Evolutionary conservation across 352 stramenopile genomes (phyloP).

Genomic region (Pythium utonaiense): DNA sequence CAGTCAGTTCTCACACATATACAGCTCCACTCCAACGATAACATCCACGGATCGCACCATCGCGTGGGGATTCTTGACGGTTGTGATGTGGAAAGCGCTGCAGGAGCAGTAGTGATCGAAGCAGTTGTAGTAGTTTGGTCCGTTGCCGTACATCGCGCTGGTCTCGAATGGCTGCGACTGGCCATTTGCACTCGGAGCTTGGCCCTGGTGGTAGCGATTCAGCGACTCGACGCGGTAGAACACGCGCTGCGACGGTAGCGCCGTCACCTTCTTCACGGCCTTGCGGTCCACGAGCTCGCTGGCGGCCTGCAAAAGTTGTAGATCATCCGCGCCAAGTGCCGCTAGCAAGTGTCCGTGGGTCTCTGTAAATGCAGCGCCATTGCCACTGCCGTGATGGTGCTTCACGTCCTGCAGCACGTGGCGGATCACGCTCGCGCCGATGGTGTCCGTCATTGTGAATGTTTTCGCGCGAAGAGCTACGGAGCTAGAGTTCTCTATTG

Average conservation of each 20-base stretch:
- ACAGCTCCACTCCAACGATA: too few relatives aligned
- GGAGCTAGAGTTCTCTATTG: constrained; percentile 6
- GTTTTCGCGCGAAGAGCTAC: constrained; percentile 9
- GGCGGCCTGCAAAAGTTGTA: constrained; percentile 48
- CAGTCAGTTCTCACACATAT: background rate
- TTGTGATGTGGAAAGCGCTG: constrained; percentile 44
- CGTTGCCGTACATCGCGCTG: constrained; percentile 32
- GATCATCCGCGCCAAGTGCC: constrained; percentile 31
- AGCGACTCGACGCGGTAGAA: constrained; percentile 74
- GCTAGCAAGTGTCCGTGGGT: constrained; percentile 50
- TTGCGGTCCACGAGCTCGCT: constrained; percentile 50
- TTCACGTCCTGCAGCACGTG: constrained; percentile 47
- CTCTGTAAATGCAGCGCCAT: constrained; percentile 25
- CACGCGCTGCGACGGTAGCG: constrained; percentile 36
- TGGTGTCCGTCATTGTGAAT: constrained; percentile 15
- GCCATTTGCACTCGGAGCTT: background rate
- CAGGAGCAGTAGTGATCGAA: constrained; percentile 71
- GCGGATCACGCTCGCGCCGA: constrained; percentile 31
- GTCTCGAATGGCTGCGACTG: constrained; percentile 45
- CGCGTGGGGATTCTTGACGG: constrained; percentile 33
- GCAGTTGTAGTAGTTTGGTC: constrained; percentile 70
- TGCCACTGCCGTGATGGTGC: background rate
- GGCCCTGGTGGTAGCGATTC: constrained; percentile 42
- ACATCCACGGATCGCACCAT: constrained; percentile 35
- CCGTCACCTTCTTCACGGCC: constrained; percentile 43